Base-by-base conservation (phyloP, 169 alveolate species). In the Eimeria tenella region DNA sequence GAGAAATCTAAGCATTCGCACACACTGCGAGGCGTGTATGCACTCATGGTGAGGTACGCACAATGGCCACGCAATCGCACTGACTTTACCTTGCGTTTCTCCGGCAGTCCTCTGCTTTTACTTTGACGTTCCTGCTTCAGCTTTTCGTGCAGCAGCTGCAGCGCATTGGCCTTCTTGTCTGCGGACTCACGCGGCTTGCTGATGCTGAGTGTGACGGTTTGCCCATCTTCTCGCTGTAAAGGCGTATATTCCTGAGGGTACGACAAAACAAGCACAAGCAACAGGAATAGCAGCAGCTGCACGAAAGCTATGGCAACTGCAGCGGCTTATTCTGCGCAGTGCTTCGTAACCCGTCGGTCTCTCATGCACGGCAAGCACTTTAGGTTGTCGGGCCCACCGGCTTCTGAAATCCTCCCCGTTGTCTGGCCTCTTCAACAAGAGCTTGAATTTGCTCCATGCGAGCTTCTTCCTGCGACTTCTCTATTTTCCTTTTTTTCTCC, bases 401-500 rank as follows among this genome's bases (percentile, higher is more conserved):
- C 15, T 93, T 6, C 70, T 55, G 31, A 42, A 53, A 93, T 1
- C 31, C 90, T 31, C 95, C 95, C 9, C 86, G 84, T 4, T 23
- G 58, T 23, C 60, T 60, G 42, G 94, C 94, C 21, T 93, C 94
- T 58, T 93, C 95, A 49, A 93, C 93, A 50, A 93, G 60, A 42
- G 71, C 91, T 63, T 93, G 79, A 19, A 93, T 68, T 9, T 68
- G 93, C 31, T 79, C 79, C 73, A 55, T 92, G 55, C 90, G 82
- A 7, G 94, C 93, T 49, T 93, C 95, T 81, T 93, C 95, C 65
- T 70, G 91, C 15, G 90, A 58, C 52, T 71, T 62, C 70, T 93
- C 95, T 50, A 70, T 71, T 63, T 93, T 93, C 13, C 93, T 70
- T 53, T 77, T 81, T 49, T 49, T 86, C 88, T 42, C 92, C 21